Percentiles rank a stretch among this genome's conserved stretches.
Evolutionary conservation across 768 basidiomycete genomes (phyloP).

Genomic region (Plicaturopsis crispa): DNA sequence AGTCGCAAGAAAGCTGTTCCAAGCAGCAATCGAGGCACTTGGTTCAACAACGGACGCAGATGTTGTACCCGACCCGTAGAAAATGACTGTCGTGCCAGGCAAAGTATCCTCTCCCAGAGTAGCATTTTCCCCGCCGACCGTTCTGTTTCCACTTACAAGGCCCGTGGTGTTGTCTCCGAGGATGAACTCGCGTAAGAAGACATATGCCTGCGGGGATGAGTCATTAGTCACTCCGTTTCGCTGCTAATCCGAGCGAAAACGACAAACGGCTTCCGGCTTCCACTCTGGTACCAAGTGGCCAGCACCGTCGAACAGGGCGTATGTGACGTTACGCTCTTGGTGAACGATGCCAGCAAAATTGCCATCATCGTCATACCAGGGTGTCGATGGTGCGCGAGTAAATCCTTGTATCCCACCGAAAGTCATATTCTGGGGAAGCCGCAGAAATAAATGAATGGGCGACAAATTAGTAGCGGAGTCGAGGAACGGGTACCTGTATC

Average conservation of each 20-base stretch:
- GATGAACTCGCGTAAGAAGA: conserved; percentile 38
- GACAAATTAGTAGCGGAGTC: not conserved
- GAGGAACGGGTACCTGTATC: not conserved
- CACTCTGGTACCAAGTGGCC: conserved; percentile 33
- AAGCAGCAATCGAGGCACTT: conserved; percentile 45
- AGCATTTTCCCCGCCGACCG: conserved; percentile 45
- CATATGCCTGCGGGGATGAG: conserved; percentile 33
- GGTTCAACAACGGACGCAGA: conserved; percentile 49
- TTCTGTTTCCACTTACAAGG: conserved; percentile 23
- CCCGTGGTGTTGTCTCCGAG: conserved; percentile 38
- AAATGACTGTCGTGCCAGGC: conserved; percentile 49
- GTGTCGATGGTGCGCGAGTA: conserved; percentile 57
- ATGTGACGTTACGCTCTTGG: conserved; percentile 66
- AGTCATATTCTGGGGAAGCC: conserved; percentile 53
- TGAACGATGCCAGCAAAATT: conserved; percentile 63
- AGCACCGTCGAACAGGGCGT: conserved; percentile 32
- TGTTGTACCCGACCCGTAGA: conserved; percentile 40
- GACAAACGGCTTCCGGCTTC: conserved; percentile 29
- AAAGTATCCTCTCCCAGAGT: conserved; percentile 37
- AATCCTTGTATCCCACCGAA: conserved; percentile 76
- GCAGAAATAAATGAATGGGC: too few species aligned
- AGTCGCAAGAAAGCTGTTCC: conserved; percentile 42
- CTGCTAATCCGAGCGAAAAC: not conserved
- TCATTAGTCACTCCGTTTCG: not conserved
- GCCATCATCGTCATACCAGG: conserved; percentile 55